Base-by-base conservation (phyloP, 192 early-diverging fungal species). In the Oehlia diaphana region DNA sequence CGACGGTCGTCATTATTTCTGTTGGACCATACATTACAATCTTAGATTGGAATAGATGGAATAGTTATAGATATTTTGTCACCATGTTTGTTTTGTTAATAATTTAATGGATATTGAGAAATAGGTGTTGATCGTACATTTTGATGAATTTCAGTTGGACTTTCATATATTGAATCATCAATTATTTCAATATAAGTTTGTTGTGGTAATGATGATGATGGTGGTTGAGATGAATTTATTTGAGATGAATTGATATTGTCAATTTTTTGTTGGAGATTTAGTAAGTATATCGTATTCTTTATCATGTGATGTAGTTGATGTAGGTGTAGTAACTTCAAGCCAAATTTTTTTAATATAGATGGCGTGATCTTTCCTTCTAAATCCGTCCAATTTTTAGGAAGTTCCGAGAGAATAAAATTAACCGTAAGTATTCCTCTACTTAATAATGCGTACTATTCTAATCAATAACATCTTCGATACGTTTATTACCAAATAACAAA, bases 1-100 rank as follows among this genome's bases (percentile, higher is more conserved):
- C 16, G 21, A 74, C 50, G 26, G 31, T 16, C 49, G n/a, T 58
- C 50, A 74, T 33, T 53, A 74, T 74, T 7, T 37, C 50, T 4
- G 5, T 10, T 74, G 72, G 72, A 50, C 72, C 72, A 74, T 28
- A 74, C 2, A 74, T 53, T 13, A 74, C 1, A 28, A 62, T 74
- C 33, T 74, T 74, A 16, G 4, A 44, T 47, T 47, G 10, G 37
- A 39, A 39, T 5, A 26, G 26, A 1, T 2, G 31, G 31, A 31
- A 42, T 37, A 37, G 37, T 4, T 39, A 8, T 37, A 33, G 35
- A 44, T 37, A 33, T 9, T 5, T 4, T 9, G 0, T 70, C 16
- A 21, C 9, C 4, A 16, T 4, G 4, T 61, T 62, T 73, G 39
- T 8, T 42, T 42, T 42, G 39, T 39, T 7, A 5, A 39, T 39